Percentiles rank a stretch among this genome's conserved stretches.
These are phyloP conservation scores for Sarcodon aspratus DNA, from an alignment of 768 basidiomycete genomes.

Conservation along the genomic window DNA sequence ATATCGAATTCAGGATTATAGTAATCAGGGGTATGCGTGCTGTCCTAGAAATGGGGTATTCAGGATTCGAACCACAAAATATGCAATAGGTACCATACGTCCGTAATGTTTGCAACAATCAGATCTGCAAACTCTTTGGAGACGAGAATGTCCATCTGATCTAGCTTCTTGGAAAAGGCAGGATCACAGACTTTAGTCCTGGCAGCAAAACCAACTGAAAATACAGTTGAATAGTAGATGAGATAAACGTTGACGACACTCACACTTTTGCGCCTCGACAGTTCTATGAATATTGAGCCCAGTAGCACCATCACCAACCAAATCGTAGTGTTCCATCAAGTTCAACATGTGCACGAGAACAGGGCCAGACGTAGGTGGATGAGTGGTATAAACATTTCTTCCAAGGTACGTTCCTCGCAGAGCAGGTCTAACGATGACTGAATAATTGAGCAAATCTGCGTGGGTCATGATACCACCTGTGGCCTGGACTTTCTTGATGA, in stretches of 20 bases:
- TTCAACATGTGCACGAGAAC: conserved; percentile 92
- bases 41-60: conserved; percentile 37
- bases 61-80: conserved; percentile 1
- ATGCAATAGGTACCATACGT: conserved; percentile 38
- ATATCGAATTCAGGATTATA: conserved; percentile 79
- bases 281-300: conserved; percentile 65
- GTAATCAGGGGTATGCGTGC: conserved; percentile 71
- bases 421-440: conserved; percentile 58
- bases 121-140: conserved; percentile 56
- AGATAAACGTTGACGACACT: conserved; percentile 13
- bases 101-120: conserved; percentile 64
- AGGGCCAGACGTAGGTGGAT: conserved; percentile 80
- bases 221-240: neutral
- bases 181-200: conserved; percentile 84
- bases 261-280: conserved; percentile 79
- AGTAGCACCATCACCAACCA: conserved; percentile 37
- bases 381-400: conserved; percentile 72
- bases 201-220: conserved; percentile 53
- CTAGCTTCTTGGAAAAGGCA: conserved; percentile 43
- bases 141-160: conserved; percentile 49
- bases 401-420: conserved; percentile 69
- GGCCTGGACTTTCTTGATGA: conserved; percentile 55
- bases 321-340: conserved; percentile 64
- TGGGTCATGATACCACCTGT: conserved; percentile 76
- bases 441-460: conserved; percentile 63